phyloP scores from a whole-genome alignment of 129 eudicot species.

The Lonicera japonica region DNA sequence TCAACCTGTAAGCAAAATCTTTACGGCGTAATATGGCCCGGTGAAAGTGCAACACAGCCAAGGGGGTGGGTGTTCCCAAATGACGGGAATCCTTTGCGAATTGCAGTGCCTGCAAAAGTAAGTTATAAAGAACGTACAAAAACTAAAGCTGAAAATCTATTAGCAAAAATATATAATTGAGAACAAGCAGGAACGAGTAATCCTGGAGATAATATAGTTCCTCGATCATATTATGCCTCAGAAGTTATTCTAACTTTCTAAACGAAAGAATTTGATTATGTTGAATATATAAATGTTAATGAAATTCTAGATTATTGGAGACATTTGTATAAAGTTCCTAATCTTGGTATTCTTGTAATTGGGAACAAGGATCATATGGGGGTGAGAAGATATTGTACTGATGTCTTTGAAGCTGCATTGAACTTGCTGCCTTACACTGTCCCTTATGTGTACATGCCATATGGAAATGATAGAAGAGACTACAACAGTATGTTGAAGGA shows the following conservation, averaged over 20 bases:
- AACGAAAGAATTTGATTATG: too few relatives aligned
- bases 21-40: constrained; percentile 5
- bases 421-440: constrained; percentile 10
- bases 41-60: not conserved
- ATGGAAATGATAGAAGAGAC: not conserved
- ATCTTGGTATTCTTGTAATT: too few relatives aligned
- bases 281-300: too few relatives aligned
- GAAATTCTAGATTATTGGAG: too few relatives aligned
- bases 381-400: constrained; percentile 4
- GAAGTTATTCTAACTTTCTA: too few relatives aligned
- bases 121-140: not conserved
- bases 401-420: constrained; percentile 5
- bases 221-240: too few relatives aligned
- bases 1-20: not conserved
- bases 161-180: too few relatives aligned
- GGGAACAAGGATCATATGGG: constrained; percentile 11
- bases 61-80: constrained; percentile 16
- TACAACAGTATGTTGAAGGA: not conserved
- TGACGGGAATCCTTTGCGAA: constrained; percentile 3
- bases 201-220: too few relatives aligned
- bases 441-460: not conserved
- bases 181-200: not conserved
- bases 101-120: constrained; percentile 1
- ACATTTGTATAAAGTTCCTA: too few relatives aligned
- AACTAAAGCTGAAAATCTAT: too few relatives aligned